Percentiles rank a stretch among this genome's conserved stretches.
These are phyloP conservation scores for Cornus florida DNA, from an alignment of 148 eudicot genomes.

Conservation along the genomic window DNA sequence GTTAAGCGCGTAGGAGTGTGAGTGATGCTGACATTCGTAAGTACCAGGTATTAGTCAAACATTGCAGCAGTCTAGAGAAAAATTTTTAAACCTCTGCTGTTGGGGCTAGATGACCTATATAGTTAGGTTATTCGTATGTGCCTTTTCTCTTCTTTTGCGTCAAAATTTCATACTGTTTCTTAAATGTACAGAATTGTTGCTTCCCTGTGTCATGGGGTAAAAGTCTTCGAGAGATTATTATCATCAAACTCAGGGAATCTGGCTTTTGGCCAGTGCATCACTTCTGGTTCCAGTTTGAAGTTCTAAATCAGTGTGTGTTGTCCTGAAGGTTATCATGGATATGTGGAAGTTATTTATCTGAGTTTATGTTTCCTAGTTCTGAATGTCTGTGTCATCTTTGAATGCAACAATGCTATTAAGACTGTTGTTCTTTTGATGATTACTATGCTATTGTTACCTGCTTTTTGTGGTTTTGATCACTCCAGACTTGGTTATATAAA, in stretches of 20 bases:
- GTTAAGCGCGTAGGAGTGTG: slow-evolving; percentile 82
- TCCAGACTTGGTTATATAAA: no score
- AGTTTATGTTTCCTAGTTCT: no score
- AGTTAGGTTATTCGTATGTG: slow-evolving; percentile 28
- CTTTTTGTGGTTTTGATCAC: no score
- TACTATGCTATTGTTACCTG: no score
- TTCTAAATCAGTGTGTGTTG: not conserved
- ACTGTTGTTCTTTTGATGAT: no score
- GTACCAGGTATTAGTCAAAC: slow-evolving; percentile 88
- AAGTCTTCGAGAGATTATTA: no score
- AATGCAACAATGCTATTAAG: no score
- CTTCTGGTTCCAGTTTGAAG: not conserved
- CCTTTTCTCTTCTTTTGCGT: not conserved
- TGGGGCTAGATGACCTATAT: slow-evolving; percentile 76
- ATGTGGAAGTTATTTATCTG: no score
- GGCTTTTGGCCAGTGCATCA: not conserved
- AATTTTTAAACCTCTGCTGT: slow-evolving; percentile 71
- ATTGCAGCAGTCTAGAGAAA: slow-evolving; percentile 83
- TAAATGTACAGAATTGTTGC: not conserved
- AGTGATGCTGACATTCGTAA: slow-evolving; percentile 94
- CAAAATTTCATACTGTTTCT: not conserved
- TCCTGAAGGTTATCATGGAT: no score
- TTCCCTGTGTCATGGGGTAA: not conserved
- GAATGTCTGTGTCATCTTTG: no score
- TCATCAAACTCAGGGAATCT: no score